phyloP scores from a whole-genome alignment of 768 basidiomycete genomes.

The Rhodotorula babjevae region DNA sequence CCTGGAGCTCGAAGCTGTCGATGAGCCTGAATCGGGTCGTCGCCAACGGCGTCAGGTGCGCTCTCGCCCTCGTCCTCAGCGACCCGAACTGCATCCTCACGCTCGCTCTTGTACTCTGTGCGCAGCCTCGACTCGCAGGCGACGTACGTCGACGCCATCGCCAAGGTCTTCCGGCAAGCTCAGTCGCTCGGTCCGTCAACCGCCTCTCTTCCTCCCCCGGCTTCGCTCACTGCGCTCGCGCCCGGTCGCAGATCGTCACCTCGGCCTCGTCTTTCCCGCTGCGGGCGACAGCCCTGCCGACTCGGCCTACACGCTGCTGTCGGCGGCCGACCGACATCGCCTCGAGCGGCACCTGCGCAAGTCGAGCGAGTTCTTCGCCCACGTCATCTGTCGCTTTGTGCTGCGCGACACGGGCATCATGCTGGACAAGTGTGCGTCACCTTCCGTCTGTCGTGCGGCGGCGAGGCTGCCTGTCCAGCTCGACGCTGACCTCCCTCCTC shows the following conservation, averaged over 20 bases:
- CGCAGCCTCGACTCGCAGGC: slow-evolving; percentile 80
- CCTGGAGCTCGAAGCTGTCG: slow-evolving; percentile 40
- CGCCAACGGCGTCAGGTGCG: slow-evolving; percentile 40
- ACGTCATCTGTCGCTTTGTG: slow-evolving; percentile 81
- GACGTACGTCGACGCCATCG: slow-evolving; percentile 70
- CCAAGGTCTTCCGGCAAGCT: slow-evolving; percentile 64
- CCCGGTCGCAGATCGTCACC: slow-evolving; percentile 19
- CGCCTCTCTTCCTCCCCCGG: background rate
- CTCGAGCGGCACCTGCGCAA: slow-evolving; percentile 72
- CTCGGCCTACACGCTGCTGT: slow-evolving; percentile 54
- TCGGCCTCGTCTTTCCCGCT: slow-evolving; percentile 9
- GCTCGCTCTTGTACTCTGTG: background rate
- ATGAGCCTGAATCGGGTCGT: slow-evolving; percentile 38
- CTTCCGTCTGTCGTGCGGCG: too few relatives aligned
- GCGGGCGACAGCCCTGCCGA: slow-evolving; percentile 48
- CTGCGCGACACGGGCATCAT: slow-evolving; percentile 78
- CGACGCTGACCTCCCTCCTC: too few relatives aligned
- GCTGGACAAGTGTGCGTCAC: slow-evolving; percentile 64
- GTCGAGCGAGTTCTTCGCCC: slow-evolving; percentile 85
- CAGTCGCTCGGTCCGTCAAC: slow-evolving; percentile 67
- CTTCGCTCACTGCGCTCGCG: background rate
- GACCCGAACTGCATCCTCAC: background rate
- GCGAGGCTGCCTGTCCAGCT: background rate
- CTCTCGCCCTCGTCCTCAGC: background rate
- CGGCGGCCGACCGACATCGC: slow-evolving; percentile 59